phyloP scores from a whole-genome alignment of 108 stramenopile genomes.

The Cylindrotheca fusiformis region DNA sequence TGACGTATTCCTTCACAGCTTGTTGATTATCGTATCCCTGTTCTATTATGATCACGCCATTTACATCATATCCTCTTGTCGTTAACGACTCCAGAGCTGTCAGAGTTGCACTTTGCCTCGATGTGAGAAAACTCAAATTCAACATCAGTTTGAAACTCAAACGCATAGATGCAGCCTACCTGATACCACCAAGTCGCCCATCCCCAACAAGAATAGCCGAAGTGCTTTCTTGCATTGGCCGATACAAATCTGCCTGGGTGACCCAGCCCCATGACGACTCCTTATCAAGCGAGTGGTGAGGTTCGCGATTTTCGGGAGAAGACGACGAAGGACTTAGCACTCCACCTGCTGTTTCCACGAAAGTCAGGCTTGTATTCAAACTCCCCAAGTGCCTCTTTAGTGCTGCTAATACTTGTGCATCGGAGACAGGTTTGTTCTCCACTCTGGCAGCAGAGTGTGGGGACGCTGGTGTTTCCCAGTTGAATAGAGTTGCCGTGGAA shows the following conservation, averaged over 20 bases:
- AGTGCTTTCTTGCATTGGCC: constrained; percentile 33
- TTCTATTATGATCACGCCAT: constrained; percentile 72
- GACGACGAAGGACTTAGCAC: constrained; percentile 81
- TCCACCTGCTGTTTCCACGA: constrained; percentile 87
- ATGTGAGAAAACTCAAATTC: not conserved
- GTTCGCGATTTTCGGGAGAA: constrained; percentile 59
- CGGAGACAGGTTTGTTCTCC: constrained; percentile 72
- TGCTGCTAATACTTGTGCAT: constrained; percentile 59
- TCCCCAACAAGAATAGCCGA: constrained; percentile 90
- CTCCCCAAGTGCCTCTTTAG: constrained; percentile 31
- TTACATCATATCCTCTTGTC: constrained; percentile 81
- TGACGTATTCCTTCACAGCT: constrained; percentile 60
- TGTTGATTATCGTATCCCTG: constrained; percentile 40
- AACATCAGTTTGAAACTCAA: not conserved
- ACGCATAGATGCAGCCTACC: not conserved
- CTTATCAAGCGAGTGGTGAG: constrained; percentile 30
- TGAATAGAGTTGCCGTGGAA: constrained; percentile 63
- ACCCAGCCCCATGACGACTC: constrained; percentile 78
- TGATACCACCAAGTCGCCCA: constrained; percentile 86
- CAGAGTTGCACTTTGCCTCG: constrained; percentile 60
- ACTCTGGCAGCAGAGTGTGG: constrained; percentile 82
- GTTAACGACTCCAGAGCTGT: constrained; percentile 83
- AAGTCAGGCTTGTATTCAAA: constrained; percentile 5
- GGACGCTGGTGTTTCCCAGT: constrained; percentile 88
- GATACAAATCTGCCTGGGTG: constrained; percentile 92